phyloP scores from a whole-genome alignment of 352 stramenopile species.

The Pythium myriotylum region DNA sequence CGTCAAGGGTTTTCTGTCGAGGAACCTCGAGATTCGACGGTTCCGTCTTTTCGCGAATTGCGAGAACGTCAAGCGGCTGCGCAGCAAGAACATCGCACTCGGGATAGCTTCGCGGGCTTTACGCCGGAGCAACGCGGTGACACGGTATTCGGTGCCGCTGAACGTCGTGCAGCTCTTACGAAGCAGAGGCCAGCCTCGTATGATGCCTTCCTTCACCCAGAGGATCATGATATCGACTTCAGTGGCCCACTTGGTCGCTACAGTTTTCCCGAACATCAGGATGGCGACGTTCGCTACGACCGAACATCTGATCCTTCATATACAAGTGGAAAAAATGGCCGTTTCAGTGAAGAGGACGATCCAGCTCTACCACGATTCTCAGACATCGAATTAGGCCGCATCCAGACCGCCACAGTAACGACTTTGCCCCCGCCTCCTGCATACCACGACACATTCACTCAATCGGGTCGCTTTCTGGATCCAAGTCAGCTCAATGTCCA shows the following conservation, averaged over 20 bases:
- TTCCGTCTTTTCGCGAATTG: slow-evolving; percentile 68
- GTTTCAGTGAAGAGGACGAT: neutral
- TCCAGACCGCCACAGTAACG: slow-evolving; percentile 30
- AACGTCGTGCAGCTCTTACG: slow-evolving; percentile 2
- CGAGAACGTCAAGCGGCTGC: slow-evolving; percentile 44
- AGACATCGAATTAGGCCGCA: slow-evolving; percentile 39
- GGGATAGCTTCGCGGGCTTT: slow-evolving; percentile 16
- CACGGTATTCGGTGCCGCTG: neutral
- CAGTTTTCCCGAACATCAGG: slow-evolving; percentile 9
- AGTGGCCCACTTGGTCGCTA: neutral
- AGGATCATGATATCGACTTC: slow-evolving; percentile 2
- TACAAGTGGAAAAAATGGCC: slow-evolving; percentile 1
- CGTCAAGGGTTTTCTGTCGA: slow-evolving; percentile 15
- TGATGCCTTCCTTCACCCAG: neutral
- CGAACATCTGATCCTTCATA: neutral
- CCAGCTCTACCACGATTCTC: slow-evolving; percentile 38
- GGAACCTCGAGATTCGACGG: slow-evolving; percentile 14
- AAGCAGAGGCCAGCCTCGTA: slow-evolving; percentile 5
- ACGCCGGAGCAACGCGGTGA: slow-evolving; percentile 15
- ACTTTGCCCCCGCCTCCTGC: slow-evolving; percentile 38
- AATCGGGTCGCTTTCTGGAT: slow-evolving; percentile 27
- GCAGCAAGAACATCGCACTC: slow-evolving; percentile 12
- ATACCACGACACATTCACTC: slow-evolving; percentile 45
- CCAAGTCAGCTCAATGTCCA: slow-evolving; percentile 1
- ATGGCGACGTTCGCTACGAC: slow-evolving; percentile 1